These are phyloP conservation scores for Colletotrichum aenigma DNA, from an alignment of 2,329 filamentous ascomycete species.

Conservation along the genomic window DNA sequence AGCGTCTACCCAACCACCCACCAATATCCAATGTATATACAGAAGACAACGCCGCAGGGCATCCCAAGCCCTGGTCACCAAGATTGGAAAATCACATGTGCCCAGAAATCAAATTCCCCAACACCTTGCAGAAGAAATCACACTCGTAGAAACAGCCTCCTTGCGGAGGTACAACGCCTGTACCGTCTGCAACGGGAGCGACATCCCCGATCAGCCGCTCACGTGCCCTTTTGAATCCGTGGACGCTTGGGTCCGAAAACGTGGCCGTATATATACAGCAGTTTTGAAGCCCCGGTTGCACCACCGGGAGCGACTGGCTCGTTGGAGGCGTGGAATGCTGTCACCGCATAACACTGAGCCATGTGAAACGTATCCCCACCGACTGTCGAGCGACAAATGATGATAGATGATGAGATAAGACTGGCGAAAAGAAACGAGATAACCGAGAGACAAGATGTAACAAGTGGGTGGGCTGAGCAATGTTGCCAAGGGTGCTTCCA, in stretches of 20 bases:
- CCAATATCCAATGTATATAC: slow-evolving; percentile 4
- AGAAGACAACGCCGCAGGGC: not conserved
- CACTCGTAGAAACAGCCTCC: not conserved
- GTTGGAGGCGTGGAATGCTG: slow-evolving; percentile 6
- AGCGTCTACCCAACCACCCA: not conserved
- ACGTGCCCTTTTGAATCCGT: not conserved
- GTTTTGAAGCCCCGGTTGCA: not conserved
- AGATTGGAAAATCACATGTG: not conserved
- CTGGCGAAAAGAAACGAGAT: not conserved
- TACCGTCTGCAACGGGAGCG: not conserved
- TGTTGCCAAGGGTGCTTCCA: not conserved
- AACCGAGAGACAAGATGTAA: not conserved
- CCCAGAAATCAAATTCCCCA: not conserved
- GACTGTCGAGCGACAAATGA: not conserved
- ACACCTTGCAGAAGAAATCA: slow-evolving; percentile 6
- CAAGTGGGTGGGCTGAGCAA: not conserved
- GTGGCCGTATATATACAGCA: slow-evolving; percentile 15
- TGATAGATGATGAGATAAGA: not conserved
- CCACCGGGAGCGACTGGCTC: slow-evolving; percentile 6
- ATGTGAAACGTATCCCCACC: slow-evolving; percentile 14
- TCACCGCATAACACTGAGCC: slow-evolving; percentile 15
- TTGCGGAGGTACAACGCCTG: slow-evolving; percentile 14
- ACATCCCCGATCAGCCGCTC: not conserved
- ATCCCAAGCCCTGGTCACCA: not conserved
- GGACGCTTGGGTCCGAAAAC: slow-evolving; percentile 9